Percentiles rank a stretch among this genome's conserved stretches.
phyloP scores from a whole-genome alignment of 176 grass and related monocot genomes.

The Carex pumila region DNA sequence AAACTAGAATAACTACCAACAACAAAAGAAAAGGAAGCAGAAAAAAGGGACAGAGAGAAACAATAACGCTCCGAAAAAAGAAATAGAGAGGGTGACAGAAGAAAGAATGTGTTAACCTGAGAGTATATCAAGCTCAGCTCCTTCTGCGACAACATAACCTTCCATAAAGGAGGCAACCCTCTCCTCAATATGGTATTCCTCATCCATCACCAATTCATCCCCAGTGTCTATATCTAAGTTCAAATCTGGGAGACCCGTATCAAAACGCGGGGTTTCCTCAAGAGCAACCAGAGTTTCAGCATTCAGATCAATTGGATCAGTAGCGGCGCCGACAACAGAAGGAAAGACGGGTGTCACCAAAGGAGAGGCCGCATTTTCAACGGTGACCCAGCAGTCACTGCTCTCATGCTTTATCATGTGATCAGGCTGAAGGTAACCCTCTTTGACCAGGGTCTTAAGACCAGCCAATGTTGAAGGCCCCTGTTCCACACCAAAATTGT shows the following conservation, averaged over 20 bases:
- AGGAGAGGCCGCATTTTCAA: conserved; percentile 90
- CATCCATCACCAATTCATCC: conserved; percentile 26
- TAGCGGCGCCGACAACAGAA: conserved; percentile 38
- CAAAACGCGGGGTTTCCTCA: conserved; percentile 35
- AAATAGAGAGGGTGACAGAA: conserved; percentile 3
- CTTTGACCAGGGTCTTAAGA: conserved; percentile 63
- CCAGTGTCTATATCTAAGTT: conserved; percentile 34
- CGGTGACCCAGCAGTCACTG: conserved; percentile 72
- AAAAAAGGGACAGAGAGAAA: conserved; percentile 2
- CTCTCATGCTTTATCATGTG: conserved; percentile 94
- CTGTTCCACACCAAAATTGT: conserved; percentile 73
- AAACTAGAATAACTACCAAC: conserved; percentile 18
- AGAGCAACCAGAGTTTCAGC: conserved; percentile 34
- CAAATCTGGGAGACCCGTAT: conserved; percentile 26
- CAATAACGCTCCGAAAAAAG: conserved; percentile 18
- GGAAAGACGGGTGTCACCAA: conserved; percentile 42
- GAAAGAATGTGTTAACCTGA: conserved; percentile 63
- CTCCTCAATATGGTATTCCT: conserved; percentile 74
- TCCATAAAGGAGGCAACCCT: conserved; percentile 74
- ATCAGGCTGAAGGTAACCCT: conserved; percentile 84
- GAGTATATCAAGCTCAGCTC: conserved; percentile 69
- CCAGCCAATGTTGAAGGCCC: conserved; percentile 78
- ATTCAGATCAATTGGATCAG: conserved; percentile 73
- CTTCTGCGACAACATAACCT: conserved; percentile 54
- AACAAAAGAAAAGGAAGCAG: background rate